These are phyloP conservation scores for Mortierella sp. DNA, from an alignment of 371 early-diverging fungal species.

Conservation along the genomic window DNA sequence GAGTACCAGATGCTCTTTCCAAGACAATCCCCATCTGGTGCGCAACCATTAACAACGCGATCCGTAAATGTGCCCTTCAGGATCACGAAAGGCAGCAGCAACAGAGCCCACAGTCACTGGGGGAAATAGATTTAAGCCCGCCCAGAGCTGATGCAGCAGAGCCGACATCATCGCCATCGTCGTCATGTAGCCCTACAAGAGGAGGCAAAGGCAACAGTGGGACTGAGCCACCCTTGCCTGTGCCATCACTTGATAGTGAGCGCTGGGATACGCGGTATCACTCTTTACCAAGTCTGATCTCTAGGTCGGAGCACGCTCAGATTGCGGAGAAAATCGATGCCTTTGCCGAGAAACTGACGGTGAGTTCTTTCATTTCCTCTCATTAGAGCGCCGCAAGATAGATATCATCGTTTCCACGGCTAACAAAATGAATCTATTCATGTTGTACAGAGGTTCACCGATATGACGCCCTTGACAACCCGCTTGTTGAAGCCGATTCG, in stretches of 20 bases:
- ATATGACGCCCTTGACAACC: constrained; percentile 59
- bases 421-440: background rate
- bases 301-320: constrained; percentile 80
- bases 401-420: background rate
- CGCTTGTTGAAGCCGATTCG: constrained; percentile 76
- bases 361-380: constrained; percentile 9
- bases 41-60: constrained; percentile 74
- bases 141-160: background rate
- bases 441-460: constrained; percentile 58
- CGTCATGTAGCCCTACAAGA: background rate
- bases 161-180: no score
- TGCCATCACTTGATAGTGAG: constrained; percentile 20
- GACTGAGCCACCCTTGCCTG: constrained; percentile 1
- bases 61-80: constrained; percentile 41
- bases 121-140: background rate
- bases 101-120: background rate
- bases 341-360: constrained; percentile 73
- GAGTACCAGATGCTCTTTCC: constrained; percentile 85
- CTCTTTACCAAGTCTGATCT: constrained; percentile 74
- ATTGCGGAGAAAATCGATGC: constrained; percentile 69
- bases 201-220: background rate
- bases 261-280: constrained; percentile 75
- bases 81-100: constrained; percentile 7
- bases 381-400: background rate
- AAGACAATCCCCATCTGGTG: constrained; percentile 95